Conservation (phyloP, 2,329 filamentous ascomycete genomes). For the Diaporthe caulivora region DNA sequence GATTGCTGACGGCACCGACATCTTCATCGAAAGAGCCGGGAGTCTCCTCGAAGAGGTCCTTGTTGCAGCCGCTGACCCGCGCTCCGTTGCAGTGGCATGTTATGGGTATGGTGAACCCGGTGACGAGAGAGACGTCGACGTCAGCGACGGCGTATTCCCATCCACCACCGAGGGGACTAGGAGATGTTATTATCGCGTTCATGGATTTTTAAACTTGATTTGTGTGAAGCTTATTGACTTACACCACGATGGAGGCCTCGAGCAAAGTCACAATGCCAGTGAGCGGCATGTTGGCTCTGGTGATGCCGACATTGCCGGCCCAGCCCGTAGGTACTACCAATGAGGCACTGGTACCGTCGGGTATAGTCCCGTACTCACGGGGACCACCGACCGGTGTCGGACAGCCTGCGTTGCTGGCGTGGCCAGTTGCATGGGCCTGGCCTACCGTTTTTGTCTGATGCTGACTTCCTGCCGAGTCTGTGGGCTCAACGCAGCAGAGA, state of each 20-base stretch:
- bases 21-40: too few relatives aligned
- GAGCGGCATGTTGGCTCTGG: slow-evolving; percentile 24
- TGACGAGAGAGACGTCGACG: slow-evolving; percentile 44
- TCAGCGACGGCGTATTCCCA: slow-evolving; percentile 33
- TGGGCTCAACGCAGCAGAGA: not conserved
- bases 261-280: slow-evolving; percentile 38
- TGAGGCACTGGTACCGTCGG: slow-evolving; percentile 22
- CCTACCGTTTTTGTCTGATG: not conserved
- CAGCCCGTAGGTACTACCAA: slow-evolving; percentile 43
- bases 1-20: slow-evolving; percentile 42
- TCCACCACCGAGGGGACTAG: not conserved
- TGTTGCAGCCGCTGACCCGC: slow-evolving; percentile 43
- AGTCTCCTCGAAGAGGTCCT: slow-evolving; percentile 40
- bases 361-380: slow-evolving; percentile 38
- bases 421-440: slow-evolving; percentile 38
- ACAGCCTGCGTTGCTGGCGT: slow-evolving; percentile 36
- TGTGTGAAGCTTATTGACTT: not conserved
- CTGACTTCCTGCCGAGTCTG: not conserved
- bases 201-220: not conserved
- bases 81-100: slow-evolving; percentile 39
- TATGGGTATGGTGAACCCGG: slow-evolving; percentile 43
- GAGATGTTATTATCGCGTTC: not conserved
- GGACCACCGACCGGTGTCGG: slow-evolving; percentile 34
- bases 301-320: slow-evolving; percentile 42
- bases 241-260: slow-evolving; percentile 39